Conservation (phyloP, 169 alveolate species). For the Plasmodium gaboni region DNA sequence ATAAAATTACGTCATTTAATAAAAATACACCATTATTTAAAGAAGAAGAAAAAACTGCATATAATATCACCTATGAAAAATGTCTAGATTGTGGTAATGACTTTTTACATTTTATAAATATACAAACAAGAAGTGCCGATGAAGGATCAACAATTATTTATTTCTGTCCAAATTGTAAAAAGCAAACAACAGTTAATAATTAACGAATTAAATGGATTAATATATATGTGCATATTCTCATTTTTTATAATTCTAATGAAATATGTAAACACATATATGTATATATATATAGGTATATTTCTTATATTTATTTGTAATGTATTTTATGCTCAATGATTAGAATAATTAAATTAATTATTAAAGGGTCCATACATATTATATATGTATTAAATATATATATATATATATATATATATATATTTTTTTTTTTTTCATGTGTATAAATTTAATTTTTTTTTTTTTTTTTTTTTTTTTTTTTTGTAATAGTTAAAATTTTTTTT, state of each 20-base stretch:
- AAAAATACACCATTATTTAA: conserved; percentile 59
- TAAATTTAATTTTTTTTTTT: too few species aligned
- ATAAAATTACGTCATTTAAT: conserved; percentile 55
- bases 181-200: conserved; percentile 87
- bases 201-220: conserved; percentile 9
- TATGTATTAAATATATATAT: neutral
- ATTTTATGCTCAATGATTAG: neutral
- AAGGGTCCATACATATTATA: too few species aligned
- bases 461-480: too few species aligned
- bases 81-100: conserved; percentile 90
- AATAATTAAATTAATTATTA: too few species aligned
- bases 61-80: conserved; percentile 83
- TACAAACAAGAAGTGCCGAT: conserved; percentile 92
- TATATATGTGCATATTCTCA: neutral
- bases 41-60: conserved; percentile 65
- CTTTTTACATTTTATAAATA: conserved; percentile 86
- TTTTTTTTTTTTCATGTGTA: too few species aligned
- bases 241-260: neutral
- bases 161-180: conserved; percentile 88
- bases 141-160: conserved; percentile 92
- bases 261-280: neutral
- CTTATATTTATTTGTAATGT: neutral
- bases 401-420: neutral
- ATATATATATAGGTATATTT: too few species aligned
- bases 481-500: too few species aligned